Conservation (phyloP, 345 rosid species). For the Aquilaria yunnanensis region DNA sequence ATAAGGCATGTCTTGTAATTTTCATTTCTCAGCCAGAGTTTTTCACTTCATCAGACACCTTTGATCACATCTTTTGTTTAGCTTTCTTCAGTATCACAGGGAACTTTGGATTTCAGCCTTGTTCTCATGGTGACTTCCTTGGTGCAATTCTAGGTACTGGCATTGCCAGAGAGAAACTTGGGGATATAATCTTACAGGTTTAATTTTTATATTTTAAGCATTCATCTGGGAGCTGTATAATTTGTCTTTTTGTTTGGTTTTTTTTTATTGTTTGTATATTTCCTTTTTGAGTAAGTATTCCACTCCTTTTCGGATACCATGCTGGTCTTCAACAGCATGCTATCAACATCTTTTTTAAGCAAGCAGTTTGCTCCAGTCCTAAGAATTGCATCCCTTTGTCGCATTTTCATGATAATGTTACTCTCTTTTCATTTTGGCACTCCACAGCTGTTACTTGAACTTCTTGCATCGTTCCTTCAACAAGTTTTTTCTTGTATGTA, state of each 20-base stretch:
- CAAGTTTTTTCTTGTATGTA: too few species aligned
- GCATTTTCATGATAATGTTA: too few species aligned
- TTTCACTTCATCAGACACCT: conserved; percentile 5
- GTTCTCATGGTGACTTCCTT: conserved; percentile 93
- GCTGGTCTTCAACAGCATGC: too few species aligned
- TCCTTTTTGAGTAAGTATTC: too few species aligned
- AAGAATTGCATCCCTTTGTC: too few species aligned
- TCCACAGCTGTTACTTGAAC: too few species aligned
- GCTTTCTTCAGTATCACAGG: conserved; percentile 57
- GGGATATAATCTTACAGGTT: conserved; percentile 92
- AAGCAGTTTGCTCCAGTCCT: too few species aligned
- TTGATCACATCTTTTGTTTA: conserved; percentile 1
- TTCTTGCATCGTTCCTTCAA: too few species aligned
- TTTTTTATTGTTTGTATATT: too few species aligned
- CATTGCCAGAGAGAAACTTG: conserved; percentile 76
- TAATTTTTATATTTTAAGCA: conserved; percentile 5
- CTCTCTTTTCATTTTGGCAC: too few species aligned
- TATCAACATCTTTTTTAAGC: too few species aligned
- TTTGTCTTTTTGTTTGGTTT: neutral
- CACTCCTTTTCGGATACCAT: too few species aligned
- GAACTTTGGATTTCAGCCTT: conserved; percentile 65
- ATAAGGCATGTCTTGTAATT: conserved; percentile 38
- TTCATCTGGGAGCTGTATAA: neutral
- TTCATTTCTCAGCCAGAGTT: neutral
- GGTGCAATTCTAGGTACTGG: conserved; percentile 94